These are phyloP conservation scores for Kwoniella sp. DNA, from an alignment of 768 basidiomycete genomes.

Conservation along the genomic window DNA sequence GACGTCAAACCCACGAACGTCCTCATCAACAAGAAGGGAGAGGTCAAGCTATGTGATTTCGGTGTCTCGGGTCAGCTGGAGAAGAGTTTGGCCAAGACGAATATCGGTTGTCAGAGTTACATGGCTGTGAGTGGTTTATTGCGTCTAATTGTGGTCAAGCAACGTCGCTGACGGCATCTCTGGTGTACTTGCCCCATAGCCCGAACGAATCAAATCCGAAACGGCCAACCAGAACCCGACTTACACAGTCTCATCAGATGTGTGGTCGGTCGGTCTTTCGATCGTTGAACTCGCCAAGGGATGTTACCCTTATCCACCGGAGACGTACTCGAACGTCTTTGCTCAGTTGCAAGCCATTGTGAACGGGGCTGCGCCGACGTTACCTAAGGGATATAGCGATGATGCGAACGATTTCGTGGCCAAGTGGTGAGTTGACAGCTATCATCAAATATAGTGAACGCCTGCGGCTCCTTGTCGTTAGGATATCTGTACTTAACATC, in stretches of 20 bases:
- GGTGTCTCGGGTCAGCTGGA: constrained; percentile 98
- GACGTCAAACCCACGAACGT: constrained; percentile 95
- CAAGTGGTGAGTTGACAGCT: constrained; percentile 60
- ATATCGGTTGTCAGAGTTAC: constrained; percentile 97
- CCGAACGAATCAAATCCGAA: constrained; percentile 94
- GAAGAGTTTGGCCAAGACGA: constrained; percentile 93
- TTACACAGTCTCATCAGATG: constrained; percentile 94
- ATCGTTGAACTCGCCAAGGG: constrained; percentile 89
- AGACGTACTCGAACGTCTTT: constrained; percentile 95
- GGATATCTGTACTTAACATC: too few relatives aligned
- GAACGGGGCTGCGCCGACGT: constrained; percentile 83
- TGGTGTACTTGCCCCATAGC: constrained; percentile 57
- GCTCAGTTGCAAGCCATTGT: constrained; percentile 97
- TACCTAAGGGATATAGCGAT: constrained; percentile 72
- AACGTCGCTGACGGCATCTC: constrained; percentile 6
- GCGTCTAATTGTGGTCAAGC: constrained; percentile 1
- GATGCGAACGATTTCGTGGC: constrained; percentile 80
- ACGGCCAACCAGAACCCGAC: constrained; percentile 80
- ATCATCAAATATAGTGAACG: too few relatives aligned
- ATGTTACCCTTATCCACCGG: constrained; percentile 93
- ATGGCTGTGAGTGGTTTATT: constrained; percentile 77
- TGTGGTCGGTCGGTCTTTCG: constrained; percentile 90
- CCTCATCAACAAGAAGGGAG: constrained; percentile 81
- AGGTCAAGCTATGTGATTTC: constrained; percentile 95
- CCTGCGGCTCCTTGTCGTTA: too few relatives aligned